Base-by-base conservation (phyloP, 768 basidiomycete genomes). In the Infundibulicybe gibba region DNA sequence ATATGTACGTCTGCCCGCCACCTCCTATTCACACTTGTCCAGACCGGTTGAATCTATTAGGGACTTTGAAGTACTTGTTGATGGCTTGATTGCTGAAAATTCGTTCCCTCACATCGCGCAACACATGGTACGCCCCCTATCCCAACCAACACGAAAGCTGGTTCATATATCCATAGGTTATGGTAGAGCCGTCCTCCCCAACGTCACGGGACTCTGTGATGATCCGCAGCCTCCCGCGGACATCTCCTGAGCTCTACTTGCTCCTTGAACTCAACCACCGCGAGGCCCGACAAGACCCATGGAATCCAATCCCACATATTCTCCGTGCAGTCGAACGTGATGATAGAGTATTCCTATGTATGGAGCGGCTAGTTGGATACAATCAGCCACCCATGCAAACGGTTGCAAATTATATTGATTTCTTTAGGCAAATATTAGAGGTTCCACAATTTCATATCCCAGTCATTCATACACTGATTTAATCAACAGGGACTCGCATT, bases 281-380 rank as follows among this genome's bases (percentile, higher is more conserved):
- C 15, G 70, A 72, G 33, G 55, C 64, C 5, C 71, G 79, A 11
- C 54, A 61, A 39, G 79, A 80, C 53, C 77, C 78, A 0, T 79
- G 79, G 79, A 80, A 80, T 51, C 70, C 77, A 5, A 61, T 68
- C 8, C 78, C 76, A 3, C 75, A 73, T 38, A 61, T 80, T 8
- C 55, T 75, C 12, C 63, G 67, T 47, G 68, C 68, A 1, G 68
- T 77, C 0, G 68, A 75, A 48, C 67, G 71, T 21, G 69, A 60
- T n/a, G 65, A 69, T 12, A 54, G 61, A 19, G 64, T 70, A 3
- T 74, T 70, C 42, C 54, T 78, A 5, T 74, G 71, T 53, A 60
- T 79, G 56, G 71, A 74, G 45, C 66, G 68, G 15, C 68, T 78
- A 20, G 63, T 61, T 17, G 64, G 70, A 52, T 77, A 66, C 56